phyloP scores from a whole-genome alignment of 768 basidiomycete species.

The Agrocybe chaxingu region DNA sequence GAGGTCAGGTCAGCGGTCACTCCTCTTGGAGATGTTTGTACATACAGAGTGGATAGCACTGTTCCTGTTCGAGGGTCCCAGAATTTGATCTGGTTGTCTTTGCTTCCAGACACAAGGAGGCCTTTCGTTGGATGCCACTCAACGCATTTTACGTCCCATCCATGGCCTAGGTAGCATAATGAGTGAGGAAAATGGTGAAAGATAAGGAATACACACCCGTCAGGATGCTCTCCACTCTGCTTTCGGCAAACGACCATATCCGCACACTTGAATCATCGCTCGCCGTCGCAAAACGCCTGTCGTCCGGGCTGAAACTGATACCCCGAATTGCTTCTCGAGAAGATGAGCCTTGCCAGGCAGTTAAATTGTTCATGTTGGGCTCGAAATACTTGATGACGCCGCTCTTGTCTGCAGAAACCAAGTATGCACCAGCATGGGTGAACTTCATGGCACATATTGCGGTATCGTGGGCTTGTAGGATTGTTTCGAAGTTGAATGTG shows the following conservation, averaged over 20 bases:
- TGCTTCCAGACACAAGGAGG: conserved; percentile 89
- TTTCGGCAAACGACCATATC: conserved; percentile 94
- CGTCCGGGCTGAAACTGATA: conserved; percentile 89
- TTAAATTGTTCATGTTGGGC: conserved; percentile 98
- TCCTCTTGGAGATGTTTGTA: conserved; percentile 3
- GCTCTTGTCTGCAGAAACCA: conserved; percentile 88
- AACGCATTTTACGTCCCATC: conserved; percentile 98
- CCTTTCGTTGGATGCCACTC: conserved; percentile 99
- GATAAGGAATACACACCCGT: conserved; percentile 52
- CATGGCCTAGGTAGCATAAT: conserved; percentile 65
- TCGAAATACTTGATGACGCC: conserved; percentile 99
- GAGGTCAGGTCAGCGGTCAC: not conserved
- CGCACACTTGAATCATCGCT: conserved; percentile 94
- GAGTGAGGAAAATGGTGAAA: not conserved
- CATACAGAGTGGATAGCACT: conserved; percentile 85
- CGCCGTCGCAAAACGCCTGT: conserved; percentile 87
- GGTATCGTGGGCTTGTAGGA: conserved; percentile 97
- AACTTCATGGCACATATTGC: conserved; percentile 89
- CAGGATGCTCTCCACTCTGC: conserved; percentile 82
- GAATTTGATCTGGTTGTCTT: conserved; percentile 98
- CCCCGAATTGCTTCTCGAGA: conserved; percentile 91
- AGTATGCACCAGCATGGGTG: conserved; percentile 90
- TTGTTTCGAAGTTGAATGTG: conserved; percentile 99
- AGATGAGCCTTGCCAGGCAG: conserved; percentile 84
- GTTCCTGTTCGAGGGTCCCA: conserved; percentile 98